These are phyloP conservation scores for Aureobasidium mangrovei DNA, from an alignment of 2,329 filamentous ascomycete species.

Conservation along the genomic window DNA sequence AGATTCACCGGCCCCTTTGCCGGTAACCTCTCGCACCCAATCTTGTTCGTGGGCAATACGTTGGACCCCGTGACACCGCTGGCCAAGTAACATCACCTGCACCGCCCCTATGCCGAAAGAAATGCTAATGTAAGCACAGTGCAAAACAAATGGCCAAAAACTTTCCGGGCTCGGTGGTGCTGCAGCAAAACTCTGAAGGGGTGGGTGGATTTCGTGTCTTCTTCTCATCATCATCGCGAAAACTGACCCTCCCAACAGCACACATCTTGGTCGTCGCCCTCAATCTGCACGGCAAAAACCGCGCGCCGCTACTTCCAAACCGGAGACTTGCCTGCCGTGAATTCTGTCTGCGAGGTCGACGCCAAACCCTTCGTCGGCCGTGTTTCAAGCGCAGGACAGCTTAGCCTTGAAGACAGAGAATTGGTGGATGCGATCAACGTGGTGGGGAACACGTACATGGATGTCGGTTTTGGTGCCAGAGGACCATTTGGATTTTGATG, in stretches of 20 bases:
- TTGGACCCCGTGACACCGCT: slow-evolving; percentile 54
- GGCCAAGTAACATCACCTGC: not conserved
- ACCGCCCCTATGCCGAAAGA: not conserved
- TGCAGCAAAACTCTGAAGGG: slow-evolving; percentile 34
- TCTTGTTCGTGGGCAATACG: slow-evolving; percentile 50
- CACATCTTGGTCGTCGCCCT: slow-evolving; percentile 8
- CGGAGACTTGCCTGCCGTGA: slow-evolving; percentile 29
- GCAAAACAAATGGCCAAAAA: slow-evolving; percentile 35
- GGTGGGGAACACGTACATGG: too few species aligned
- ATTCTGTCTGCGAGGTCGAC: slow-evolving; percentile 30
- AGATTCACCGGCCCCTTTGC: slow-evolving; percentile 18
- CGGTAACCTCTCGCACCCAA: slow-evolving; percentile 41
- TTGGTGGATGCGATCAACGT: too few species aligned
- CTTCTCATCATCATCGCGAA: not conserved
- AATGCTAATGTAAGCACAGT: slow-evolving; percentile 18
- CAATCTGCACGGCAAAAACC: slow-evolving; percentile 27
- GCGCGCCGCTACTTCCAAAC: slow-evolving; percentile 36
- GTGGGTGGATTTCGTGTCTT: not conserved
- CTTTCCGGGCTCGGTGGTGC: slow-evolving; percentile 37
- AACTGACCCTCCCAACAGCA: not conserved
- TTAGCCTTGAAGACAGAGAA: too few species aligned
- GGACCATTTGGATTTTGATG: too few species aligned
- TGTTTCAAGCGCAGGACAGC: too few species aligned
- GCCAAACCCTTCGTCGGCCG: slow-evolving; percentile 15
- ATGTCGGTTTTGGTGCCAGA: too few species aligned